A percentile compares a stretch with the other conserved stretches of the same genome.
phyloP scores from a whole-genome alignment of 805 yeast genomes.

The Pichia cabralensis region DNA sequence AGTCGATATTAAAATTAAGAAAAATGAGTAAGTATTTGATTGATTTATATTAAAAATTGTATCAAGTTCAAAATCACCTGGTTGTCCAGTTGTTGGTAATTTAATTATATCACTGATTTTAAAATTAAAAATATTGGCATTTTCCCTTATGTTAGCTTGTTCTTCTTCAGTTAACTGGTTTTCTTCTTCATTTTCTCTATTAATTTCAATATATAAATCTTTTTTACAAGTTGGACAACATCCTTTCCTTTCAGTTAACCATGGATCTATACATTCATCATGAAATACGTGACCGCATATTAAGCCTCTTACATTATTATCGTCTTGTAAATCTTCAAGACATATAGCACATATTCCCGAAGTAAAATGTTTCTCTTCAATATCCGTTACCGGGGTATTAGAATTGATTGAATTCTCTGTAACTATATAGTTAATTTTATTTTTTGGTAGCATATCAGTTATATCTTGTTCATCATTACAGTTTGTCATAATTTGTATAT shows the following conservation, averaged over 20 bases:
- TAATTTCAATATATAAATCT: conserved; percentile 28
- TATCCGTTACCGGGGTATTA: neutral
- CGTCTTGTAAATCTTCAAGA: conserved; percentile 52
- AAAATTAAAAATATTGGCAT: neutral
- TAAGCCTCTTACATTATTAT: conserved; percentile 59
- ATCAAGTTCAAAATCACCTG: conserved; percentile 19
- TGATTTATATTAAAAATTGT: conserved; percentile 8
- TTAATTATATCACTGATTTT: conserved; percentile 2
- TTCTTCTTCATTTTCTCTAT: too few relatives aligned
- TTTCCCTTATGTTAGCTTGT: too few relatives aligned
- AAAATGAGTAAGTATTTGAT: conserved; percentile 6
- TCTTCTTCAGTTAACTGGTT: too few relatives aligned
- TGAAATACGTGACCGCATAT: conserved; percentile 82
- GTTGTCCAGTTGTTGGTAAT: conserved; percentile 2
- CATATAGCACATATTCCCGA: conserved; percentile 76
- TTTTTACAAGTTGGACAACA: conserved; percentile 80
- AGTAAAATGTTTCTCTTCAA: conserved; percentile 35
- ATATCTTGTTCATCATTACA: conserved; percentile 10
- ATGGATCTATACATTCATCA: conserved; percentile 68
- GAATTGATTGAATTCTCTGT: conserved; percentile 5
- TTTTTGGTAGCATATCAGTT: conserved; percentile 3
- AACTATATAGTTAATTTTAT: neutral
- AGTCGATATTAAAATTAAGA: conserved; percentile 8
- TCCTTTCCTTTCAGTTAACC: conserved; percentile 67
- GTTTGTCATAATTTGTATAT: too few relatives aligned